Evolutionary conservation across 352 stramenopile species (phyloP).

Genomic region (Globisporangium rhizosaccharum): DNA sequence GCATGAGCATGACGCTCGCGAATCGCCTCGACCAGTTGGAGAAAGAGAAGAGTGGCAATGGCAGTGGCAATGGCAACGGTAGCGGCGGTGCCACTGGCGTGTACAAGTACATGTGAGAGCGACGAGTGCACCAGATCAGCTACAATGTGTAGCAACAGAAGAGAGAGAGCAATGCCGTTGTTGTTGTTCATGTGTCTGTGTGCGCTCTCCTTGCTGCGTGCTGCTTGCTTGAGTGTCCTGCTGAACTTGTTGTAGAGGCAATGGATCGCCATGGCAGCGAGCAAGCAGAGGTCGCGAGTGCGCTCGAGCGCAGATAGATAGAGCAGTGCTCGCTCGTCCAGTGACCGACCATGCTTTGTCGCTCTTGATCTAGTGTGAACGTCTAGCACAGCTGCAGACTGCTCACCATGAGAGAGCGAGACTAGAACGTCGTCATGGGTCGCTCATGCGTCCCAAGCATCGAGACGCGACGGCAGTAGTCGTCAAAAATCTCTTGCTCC

Average conservation of each 20-base stretch:
- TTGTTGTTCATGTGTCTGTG: neutral
- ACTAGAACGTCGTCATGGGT: constrained; percentile 12
- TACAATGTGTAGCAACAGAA: neutral
- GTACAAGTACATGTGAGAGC: constrained; percentile 21
- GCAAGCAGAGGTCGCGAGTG: no score
- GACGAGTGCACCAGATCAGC: neutral
- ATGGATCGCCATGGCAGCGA: neutral
- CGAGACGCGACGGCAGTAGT: constrained; percentile 48
- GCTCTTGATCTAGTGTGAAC: neutral
- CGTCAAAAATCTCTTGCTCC: constrained; percentile 61
- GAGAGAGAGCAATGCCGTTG: neutral
- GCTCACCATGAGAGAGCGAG: neutral
- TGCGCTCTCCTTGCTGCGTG: neutral
- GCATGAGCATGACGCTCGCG: constrained; percentile 36
- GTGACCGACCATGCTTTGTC: neutral
- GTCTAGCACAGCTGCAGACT: neutral
- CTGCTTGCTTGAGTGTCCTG: neutral
- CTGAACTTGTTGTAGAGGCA: neutral
- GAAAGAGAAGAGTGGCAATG: constrained; percentile 42
- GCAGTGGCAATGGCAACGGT: neutral
- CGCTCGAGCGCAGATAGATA: no score
- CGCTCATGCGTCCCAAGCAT: constrained; percentile 26
- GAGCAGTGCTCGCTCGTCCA: no score
- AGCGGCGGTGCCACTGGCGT: constrained; percentile 1
- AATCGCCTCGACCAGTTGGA: constrained; percentile 76